Percentiles rank a stretch among this genome's conserved stretches.
phyloP scores from a whole-genome alignment of 2,329 filamentous ascomycete genomes.

The Fusarium foetens region DNA sequence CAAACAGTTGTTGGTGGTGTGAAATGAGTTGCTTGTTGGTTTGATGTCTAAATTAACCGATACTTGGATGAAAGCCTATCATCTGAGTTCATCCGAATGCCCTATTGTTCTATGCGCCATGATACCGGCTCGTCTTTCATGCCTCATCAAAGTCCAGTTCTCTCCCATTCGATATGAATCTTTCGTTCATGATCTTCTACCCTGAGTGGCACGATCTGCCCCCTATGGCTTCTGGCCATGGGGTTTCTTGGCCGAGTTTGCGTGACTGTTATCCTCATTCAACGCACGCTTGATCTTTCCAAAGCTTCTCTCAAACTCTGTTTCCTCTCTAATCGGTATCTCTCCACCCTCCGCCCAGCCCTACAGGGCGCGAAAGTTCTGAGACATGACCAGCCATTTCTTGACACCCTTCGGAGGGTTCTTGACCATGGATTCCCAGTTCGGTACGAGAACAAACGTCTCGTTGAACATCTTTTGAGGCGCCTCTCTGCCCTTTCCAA shows the following conservation, averaged over 20 bases:
- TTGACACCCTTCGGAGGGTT: conserved; percentile 64
- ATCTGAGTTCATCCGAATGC: not conserved
- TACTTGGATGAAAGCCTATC: not conserved
- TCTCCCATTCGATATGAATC: not conserved
- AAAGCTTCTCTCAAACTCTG: not conserved
- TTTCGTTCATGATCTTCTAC: not conserved
- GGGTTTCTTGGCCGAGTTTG: conserved; percentile 20
- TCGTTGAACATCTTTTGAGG: conserved; percentile 80
- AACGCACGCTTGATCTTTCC: not conserved
- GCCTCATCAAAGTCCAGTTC: not conserved
- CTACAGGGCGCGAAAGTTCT: conserved; percentile 73
- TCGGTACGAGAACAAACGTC: conserved; percentile 82
- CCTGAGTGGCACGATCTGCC: not conserved
- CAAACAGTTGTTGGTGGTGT: conserved; percentile 7
- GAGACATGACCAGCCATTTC: conserved; percentile 75
- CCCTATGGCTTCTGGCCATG: conserved; percentile 15
- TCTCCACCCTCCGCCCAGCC: not conserved
- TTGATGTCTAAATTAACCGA: not conserved
- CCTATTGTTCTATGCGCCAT: conserved; percentile 14
- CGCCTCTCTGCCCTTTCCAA: conserved; percentile 70
- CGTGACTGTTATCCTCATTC: conserved; percentile 16
- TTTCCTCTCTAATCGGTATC: conserved; percentile 10
- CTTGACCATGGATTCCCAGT: conserved; percentile 67
- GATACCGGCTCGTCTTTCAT: not conserved
- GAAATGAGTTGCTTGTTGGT: conserved; percentile 2